Evolutionary conservation across 129 eudicot genomes (phyloP).

Genomic region (Apium graveolens): DNA sequence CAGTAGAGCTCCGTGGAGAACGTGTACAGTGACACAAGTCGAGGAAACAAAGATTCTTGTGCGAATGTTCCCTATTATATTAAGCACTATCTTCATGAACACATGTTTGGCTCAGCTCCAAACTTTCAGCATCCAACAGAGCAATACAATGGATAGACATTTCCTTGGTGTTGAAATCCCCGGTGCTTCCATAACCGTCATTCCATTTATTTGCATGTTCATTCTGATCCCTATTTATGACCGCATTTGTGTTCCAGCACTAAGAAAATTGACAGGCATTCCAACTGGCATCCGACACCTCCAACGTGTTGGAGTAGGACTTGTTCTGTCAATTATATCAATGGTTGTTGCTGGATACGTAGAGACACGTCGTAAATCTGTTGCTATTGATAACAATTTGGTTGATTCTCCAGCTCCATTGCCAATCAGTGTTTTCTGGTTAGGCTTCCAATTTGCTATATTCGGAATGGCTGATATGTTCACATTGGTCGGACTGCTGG

Average conservation of each 20-base stretch:
- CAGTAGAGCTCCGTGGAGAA: background rate
- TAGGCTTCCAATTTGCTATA: background rate
- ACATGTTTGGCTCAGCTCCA: constrained; percentile 57
- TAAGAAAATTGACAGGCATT: constrained; percentile 48
- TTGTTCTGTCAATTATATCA: constrained; percentile 57
- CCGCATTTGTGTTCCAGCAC: constrained; percentile 52
- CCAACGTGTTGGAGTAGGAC: constrained; percentile 58
- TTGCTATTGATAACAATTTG: constrained; percentile 44
- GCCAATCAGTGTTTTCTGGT: constrained; percentile 1
- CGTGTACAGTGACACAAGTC: constrained; percentile 5
- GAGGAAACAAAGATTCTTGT: background rate
- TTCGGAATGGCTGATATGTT: constrained; percentile 8
- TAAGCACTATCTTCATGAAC: constrained; percentile 8
- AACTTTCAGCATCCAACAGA: constrained; percentile 78
- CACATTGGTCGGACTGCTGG: background rate
- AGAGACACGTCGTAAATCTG: constrained; percentile 55
- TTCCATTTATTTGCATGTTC: constrained; percentile 44
- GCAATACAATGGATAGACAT: constrained; percentile 60
- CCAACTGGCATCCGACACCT: constrained; percentile 73
- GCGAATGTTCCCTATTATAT: background rate
- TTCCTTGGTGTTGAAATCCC: constrained; percentile 54
- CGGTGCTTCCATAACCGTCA: constrained; percentile 57
- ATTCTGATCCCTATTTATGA: constrained; percentile 59
- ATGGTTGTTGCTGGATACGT: constrained; percentile 59
- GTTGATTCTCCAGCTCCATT: constrained; percentile 41